Conservation (phyloP, 371 early-diverging fungal species). For the Fennellomyces sp. region DNA sequence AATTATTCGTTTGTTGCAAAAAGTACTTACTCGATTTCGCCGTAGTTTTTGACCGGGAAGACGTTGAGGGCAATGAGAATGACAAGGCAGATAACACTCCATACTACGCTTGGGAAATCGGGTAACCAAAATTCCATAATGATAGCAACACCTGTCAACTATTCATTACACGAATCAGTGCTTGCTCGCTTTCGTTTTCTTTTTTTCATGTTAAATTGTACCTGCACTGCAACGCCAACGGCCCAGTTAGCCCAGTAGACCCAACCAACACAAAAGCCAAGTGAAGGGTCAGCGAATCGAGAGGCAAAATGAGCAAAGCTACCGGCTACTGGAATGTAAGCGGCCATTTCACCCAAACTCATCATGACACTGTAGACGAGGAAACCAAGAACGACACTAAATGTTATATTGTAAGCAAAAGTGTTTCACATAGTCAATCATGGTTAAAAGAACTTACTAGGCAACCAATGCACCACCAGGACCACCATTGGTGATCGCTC, state of each 20-base stretch:
- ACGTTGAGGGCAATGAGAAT: constrained; percentile 66
- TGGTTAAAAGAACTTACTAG: constrained; percentile 35
- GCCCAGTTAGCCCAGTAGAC: constrained; percentile 87
- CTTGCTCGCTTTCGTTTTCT: too few relatives aligned
- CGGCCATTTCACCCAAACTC: constrained; percentile 88
- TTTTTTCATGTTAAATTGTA: too few relatives aligned
- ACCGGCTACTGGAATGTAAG: constrained; percentile 83
- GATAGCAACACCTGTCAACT: constrained; percentile 78
- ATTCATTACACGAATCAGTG: too few relatives aligned
- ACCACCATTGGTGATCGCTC: constrained; percentile 75
- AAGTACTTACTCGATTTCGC: constrained; percentile 55
- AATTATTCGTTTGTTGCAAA: constrained; percentile 1
- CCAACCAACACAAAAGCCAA: constrained; percentile 81
- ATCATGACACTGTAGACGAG: constrained; percentile 85
- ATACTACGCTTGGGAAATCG: constrained; percentile 55
- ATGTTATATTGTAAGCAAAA: not conserved
- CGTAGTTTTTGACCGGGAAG: constrained; percentile 70
- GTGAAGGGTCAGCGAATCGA: constrained; percentile 83
- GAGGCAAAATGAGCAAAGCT: constrained; percentile 83
- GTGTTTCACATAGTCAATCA: not conserved
- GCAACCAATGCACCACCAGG: constrained; percentile 73
- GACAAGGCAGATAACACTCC: constrained; percentile 63
- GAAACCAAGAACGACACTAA: constrained; percentile 65
- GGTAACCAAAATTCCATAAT: constrained; percentile 83
- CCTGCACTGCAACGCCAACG: constrained; percentile 79